phyloP scores from a whole-genome alignment of 352 stramenopile species.

The Nothophytophthora sp. region DNA sequence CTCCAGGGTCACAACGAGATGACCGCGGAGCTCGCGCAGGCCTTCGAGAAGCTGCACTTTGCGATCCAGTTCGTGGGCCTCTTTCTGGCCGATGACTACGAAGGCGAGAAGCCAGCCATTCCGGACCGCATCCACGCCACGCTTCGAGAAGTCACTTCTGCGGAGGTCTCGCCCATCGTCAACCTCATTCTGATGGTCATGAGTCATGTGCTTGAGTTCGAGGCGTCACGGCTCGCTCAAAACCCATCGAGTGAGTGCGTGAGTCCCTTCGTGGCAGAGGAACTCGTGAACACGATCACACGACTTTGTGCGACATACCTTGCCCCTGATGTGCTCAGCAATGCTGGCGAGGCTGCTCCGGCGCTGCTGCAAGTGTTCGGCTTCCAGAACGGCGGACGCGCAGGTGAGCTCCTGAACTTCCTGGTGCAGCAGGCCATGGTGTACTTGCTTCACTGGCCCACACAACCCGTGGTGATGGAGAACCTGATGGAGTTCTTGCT shows the following conservation, averaged over 20 bases:
- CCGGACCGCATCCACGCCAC: constrained; percentile 51
- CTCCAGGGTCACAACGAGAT: constrained; percentile 57
- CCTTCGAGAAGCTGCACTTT: constrained; percentile 85
- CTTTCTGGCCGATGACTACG: constrained; percentile 81
- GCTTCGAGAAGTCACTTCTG: constrained; percentile 21
- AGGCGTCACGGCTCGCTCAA: constrained; percentile 54
- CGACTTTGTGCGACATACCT: constrained; percentile 80
- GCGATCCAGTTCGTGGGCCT: constrained; percentile 72
- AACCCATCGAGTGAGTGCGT: constrained; percentile 56
- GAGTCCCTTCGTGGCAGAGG: constrained; percentile 84
- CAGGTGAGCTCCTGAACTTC: constrained; percentile 65
- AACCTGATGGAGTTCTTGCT: constrained; percentile 81
- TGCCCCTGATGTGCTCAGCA: constrained; percentile 42
- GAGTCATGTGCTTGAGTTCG: constrained; percentile 73
- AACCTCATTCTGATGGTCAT: constrained; percentile 68
- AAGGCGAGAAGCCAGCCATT: constrained; percentile 74
- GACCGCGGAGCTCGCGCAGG: constrained; percentile 53
- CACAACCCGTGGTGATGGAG: constrained; percentile 82
- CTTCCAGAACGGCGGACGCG: constrained; percentile 52
- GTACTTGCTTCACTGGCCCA: constrained; percentile 84
- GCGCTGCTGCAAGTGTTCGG: constrained; percentile 68
- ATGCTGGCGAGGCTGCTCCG: constrained; percentile 41
- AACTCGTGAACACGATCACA: constrained; percentile 71
- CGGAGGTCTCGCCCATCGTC: constrained; percentile 42
- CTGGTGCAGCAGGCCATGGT: constrained; percentile 64